phyloP scores from a whole-genome alignment of 139 green algal species.

The Coelastrella sp. region DNA sequence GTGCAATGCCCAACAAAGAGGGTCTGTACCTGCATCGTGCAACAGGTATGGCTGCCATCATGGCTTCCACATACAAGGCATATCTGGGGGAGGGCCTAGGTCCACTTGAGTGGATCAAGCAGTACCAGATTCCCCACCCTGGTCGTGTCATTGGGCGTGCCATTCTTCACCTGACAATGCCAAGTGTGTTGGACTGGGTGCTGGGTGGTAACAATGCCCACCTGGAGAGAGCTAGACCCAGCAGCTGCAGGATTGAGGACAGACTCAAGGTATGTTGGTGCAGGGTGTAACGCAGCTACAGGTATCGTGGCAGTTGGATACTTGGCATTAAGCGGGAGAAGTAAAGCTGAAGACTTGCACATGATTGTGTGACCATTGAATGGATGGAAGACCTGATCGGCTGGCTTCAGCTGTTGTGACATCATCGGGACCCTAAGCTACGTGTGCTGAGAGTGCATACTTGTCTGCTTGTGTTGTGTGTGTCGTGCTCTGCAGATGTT shows the following conservation, averaged over 20 bases:
- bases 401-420: too few relatives aligned
- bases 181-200: constrained; percentile 83
- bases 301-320: background rate
- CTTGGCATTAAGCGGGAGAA: too few relatives aligned
- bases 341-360: background rate
- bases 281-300: background rate
- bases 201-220: constrained; percentile 82
- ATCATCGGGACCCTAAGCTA: too few relatives aligned
- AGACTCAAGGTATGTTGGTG: constrained; percentile 28
- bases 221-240: constrained; percentile 51
- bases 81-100: constrained; percentile 92
- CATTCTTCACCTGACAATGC: constrained; percentile 87
- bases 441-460: background rate
- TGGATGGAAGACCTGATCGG: too few relatives aligned
- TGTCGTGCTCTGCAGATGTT: constrained; percentile 76
- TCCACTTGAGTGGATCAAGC: constrained; percentile 69
- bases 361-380: background rate
- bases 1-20: background rate
- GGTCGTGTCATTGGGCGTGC: constrained; percentile 81
- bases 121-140: constrained; percentile 92
- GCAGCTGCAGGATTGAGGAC: constrained; percentile 44
- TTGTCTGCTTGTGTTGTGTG: background rate
- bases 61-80: constrained; percentile 81
- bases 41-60: constrained; percentile 89
- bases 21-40: constrained; percentile 4